These are phyloP conservation scores for Kodamaea hsintzibuensis DNA, from an alignment of 805 yeast genomes.

Conservation along the genomic window DNA sequence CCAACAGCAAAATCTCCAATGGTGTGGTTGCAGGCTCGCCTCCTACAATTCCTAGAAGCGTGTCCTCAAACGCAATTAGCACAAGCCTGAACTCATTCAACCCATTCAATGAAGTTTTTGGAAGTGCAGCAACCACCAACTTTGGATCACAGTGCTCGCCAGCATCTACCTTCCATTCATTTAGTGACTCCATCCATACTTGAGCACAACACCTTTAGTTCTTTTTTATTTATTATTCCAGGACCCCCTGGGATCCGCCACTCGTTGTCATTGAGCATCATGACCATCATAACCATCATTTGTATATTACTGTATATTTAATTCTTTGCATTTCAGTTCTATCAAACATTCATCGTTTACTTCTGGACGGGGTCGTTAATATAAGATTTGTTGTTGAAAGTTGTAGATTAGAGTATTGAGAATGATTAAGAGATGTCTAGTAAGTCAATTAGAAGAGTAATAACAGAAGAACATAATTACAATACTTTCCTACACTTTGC, in stretches of 20 bases:
- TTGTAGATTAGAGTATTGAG: background rate
- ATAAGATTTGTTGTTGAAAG: background rate
- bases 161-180: constrained; percentile 35
- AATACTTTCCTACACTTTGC: too few relatives aligned
- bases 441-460: too few relatives aligned
- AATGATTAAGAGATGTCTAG: too few relatives aligned
- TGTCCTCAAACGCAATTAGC: constrained; percentile 4
- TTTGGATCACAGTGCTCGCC: constrained; percentile 22
- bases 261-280: background rate
- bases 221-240: background rate
- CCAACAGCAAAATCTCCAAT: constrained; percentile 3
- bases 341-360: background rate
- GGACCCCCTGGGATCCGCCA: background rate
- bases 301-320: constrained; percentile 2
- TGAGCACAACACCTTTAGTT: constrained; percentile 11
- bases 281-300: background rate
- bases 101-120: constrained; percentile 10
- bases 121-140: constrained; percentile 5
- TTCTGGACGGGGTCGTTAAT: background rate
- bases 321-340: constrained; percentile 2
- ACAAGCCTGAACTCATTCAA: background rate
- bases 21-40: constrained; percentile 1
- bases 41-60: constrained; percentile 7
- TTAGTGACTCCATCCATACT: constrained; percentile 34
- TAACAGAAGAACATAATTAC: background rate